Evolutionary conservation across 441 rosid genomes (phyloP).

Genomic region (Mallotus japonicus): DNA sequence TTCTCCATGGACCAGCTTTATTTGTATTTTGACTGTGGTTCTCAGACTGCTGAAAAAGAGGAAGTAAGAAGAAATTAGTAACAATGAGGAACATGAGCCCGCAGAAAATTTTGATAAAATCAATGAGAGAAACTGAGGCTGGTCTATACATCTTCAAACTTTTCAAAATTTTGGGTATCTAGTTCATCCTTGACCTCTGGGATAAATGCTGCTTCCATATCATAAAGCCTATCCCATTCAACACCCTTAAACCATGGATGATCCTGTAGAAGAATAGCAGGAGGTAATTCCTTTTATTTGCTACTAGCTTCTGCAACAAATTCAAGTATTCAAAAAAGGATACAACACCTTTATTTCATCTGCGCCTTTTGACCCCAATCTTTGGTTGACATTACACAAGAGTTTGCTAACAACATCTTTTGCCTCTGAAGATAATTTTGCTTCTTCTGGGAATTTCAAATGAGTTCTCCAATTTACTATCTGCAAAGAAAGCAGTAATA

Average conservation of each 20-base stretch:
- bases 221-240: constrained; percentile 85
- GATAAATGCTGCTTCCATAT: constrained; percentile 87
- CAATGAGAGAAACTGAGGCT: constrained; percentile 4
- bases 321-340: constrained; percentile 12
- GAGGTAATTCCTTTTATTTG: constrained; percentile 19
- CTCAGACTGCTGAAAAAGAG: constrained; percentile 49
- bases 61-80: constrained; percentile 21
- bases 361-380: constrained; percentile 91
- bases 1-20: constrained; percentile 97
- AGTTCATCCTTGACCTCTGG: constrained; percentile 95
- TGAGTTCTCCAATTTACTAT: constrained; percentile 94
- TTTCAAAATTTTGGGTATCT: constrained; percentile 95
- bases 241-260: constrained; percentile 84
- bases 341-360: constrained; percentile 80
- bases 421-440: constrained; percentile 79
- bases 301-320: constrained; percentile 7
- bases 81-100: background rate
- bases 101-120: background rate
- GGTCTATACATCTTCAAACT: constrained; percentile 80
- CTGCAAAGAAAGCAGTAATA: constrained; percentile 34
- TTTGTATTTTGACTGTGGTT: constrained; percentile 50
- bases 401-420: constrained; percentile 86
- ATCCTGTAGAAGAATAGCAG: constrained; percentile 44
- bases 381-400: constrained; percentile 80
- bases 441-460: constrained; percentile 93